Percentiles rank a stretch among this genome's conserved stretches.
Evolutionary conservation across 176 grass and related monocot genomes (phyloP).

Genomic region (Aegilops tauschii): DNA sequence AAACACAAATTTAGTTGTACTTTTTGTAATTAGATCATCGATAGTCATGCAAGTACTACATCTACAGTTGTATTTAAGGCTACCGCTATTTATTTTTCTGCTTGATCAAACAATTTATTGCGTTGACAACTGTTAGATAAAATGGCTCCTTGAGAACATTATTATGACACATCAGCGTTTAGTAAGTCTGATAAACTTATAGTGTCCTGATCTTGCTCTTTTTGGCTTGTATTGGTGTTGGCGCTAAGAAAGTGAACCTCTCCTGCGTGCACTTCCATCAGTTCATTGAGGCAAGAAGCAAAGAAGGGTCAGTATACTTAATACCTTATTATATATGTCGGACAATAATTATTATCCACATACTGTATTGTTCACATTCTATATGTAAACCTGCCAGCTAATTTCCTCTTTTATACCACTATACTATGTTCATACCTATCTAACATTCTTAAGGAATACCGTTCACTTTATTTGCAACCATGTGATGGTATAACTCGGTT

Average conservation of each 20-base stretch:
- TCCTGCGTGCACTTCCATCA: constrained; percentile 18
- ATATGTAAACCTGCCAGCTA: neutral
- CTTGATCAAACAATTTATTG: too few species aligned
- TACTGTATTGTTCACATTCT: neutral
- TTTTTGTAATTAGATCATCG: too few species aligned
- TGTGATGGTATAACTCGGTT: neutral
- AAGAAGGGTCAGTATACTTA: constrained; percentile 53
- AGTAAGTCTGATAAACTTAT: too few species aligned
- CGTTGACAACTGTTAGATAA: too few species aligned
- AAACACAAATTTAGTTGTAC: too few species aligned
- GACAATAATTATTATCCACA: neutral
- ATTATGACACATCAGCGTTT: too few species aligned
- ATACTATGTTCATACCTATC: constrained; percentile 1
- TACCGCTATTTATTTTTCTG: too few species aligned
- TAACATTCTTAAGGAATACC: neutral
- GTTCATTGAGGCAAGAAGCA: constrained; percentile 56
- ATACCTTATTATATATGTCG: neutral
- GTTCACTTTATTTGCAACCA: neutral
- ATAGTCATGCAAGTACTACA: too few species aligned
- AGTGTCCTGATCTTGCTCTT: too few species aligned
- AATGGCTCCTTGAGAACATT: too few species aligned
- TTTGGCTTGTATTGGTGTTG: constrained; percentile 11
- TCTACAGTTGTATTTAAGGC: too few species aligned
- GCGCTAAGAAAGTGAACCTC: constrained; percentile 71
- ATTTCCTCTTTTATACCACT: neutral